Evolutionary conservation across 2,329 filamentous ascomycete genomes (phyloP).

Genomic region (Keithomyces neogunnii): DNA sequence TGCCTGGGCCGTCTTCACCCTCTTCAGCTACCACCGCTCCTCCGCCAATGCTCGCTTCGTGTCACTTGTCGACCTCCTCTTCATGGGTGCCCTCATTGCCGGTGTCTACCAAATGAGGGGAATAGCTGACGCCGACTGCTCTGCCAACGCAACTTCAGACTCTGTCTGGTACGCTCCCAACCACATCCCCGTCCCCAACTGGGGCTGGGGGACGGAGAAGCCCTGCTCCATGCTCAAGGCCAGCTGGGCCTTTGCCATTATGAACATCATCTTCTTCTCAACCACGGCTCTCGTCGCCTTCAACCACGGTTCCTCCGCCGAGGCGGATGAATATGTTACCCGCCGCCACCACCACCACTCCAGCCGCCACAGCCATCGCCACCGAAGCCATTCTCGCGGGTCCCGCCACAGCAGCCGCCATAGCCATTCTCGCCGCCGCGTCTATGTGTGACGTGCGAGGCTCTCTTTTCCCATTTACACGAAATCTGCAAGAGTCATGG

Average conservation of each 20-base stretch:
- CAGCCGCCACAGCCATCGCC: conserved; percentile 32
- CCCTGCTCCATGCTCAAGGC: conserved; percentile 90
- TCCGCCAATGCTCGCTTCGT: conserved; percentile 54
- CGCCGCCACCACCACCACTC: conserved; percentile 23
- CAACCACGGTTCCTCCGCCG: conserved; percentile 39
- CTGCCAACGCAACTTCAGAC: conserved; percentile 35
- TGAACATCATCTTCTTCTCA: conserved; percentile 76
- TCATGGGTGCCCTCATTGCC: conserved; percentile 57
- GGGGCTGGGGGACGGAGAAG: conserved; percentile 55
- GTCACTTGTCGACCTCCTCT: conserved; percentile 48
- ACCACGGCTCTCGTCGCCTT: conserved; percentile 65
- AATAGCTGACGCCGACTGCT: conserved; percentile 60
- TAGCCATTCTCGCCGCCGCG: conserved; percentile 41
- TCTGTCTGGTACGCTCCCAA: conserved; percentile 38
- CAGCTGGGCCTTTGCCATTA: conserved; percentile 80
- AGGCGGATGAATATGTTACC: conserved; percentile 13
- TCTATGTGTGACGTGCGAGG: conserved; percentile 34
- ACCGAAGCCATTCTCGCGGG: conserved; percentile 25
- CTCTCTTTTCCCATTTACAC: no score
- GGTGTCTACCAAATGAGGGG: conserved; percentile 51
- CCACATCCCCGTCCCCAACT: conserved; percentile 48
- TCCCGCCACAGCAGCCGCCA: conserved; percentile 32
- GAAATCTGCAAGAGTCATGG: neutral
- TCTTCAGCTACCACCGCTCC: conserved; percentile 59
- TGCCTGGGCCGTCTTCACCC: conserved; percentile 55